Evolutionary conservation across 2,329 filamentous ascomycete genomes (phyloP).

Genomic region (Thelonectria blattea): DNA sequence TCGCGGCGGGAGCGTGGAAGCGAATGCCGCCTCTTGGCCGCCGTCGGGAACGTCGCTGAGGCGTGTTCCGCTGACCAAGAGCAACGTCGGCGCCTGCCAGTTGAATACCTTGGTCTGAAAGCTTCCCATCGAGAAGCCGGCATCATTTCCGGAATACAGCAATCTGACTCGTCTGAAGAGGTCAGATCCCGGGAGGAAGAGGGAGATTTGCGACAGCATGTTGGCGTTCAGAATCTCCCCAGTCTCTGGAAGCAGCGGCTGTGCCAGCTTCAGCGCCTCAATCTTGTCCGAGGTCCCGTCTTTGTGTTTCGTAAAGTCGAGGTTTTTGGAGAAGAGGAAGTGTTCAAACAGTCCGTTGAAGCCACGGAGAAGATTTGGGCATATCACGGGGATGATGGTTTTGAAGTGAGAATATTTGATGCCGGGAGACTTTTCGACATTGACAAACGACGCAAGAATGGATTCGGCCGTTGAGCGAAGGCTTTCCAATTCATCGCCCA

Average conservation of each 20-base stretch:
- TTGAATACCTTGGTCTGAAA: conserved; percentile 79
- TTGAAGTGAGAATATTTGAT: conserved; percentile 68
- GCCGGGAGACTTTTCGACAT: conserved; percentile 67
- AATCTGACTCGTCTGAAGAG: conserved; percentile 71
- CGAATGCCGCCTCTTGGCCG: conserved; percentile 62
- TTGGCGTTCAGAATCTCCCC: conserved; percentile 71
- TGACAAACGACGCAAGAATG: conserved; percentile 69
- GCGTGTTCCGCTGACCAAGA: conserved; percentile 71
- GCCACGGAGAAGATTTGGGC: conserved; percentile 71
- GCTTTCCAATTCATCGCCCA: conserved; percentile 61
- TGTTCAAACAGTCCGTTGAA: conserved; percentile 74
- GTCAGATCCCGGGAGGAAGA: conserved; percentile 69
- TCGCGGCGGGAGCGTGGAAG: conserved; percentile 67
- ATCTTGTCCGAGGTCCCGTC: conserved; percentile 25
- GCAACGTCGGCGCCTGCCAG: conserved; percentile 75
- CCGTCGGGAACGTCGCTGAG: conserved; percentile 56
- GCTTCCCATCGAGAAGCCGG: conserved; percentile 78
- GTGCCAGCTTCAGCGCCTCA: conserved; percentile 39
- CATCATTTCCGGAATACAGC: conserved; percentile 72
- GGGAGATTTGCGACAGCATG: conserved; percentile 71
- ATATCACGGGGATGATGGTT: conserved; percentile 61
- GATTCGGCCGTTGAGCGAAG: conserved; percentile 67
- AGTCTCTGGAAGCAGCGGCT: conserved; percentile 57
- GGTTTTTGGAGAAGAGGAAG: conserved; percentile 75
- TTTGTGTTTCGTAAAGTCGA: conserved; percentile 67